Evolutionary conservation across 345 rosid species (phyloP), one percentile per base, ranked within the genome.

Genomic region (Gossypium bickii): DNA sequence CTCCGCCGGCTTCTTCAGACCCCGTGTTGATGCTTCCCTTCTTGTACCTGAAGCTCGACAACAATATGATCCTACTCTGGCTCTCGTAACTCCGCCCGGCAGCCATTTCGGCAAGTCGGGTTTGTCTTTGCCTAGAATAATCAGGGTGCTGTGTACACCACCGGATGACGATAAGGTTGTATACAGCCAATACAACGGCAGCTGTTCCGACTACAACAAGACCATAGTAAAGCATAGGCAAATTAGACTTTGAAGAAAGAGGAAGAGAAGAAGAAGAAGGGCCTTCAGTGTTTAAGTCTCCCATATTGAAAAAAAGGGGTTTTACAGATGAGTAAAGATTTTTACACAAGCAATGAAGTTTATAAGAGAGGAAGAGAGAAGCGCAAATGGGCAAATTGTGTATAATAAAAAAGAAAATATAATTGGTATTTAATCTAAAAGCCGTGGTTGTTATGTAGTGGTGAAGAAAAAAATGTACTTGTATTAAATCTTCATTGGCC

Each of bases 161-260:
- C 72, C 58, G 73, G 70, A 86, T 73, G 70, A 83, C 20, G 59
- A 83, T 56, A 41, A 86, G 69, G 61, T 86, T 86, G 74, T 80
- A 82, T 13, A 73, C 2, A 66, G 66, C 79, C 11, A 86, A 77
- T 2, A 77, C 51, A 10, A 80, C 6, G 18, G 82, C 84, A 1
- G 87, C 79, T 12, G 85, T 75, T 56, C 83, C 85, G 2, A 80
- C 80, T 8, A 83, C 81, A 2, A 58, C 67, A 0, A 89, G 82
- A 68, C 88, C 86, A 17, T 85, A 85, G 52, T 87, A 89, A 10
- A 85, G 74, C 86, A 84, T 85, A 65, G 86, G 79, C 73, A 72
- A 84, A 17, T 76, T 78, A 18, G 81, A 65, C 45, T 72, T 82
- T 3, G 71, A 41, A 0, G 79, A 56, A 2, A 52, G 74, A 0